These are phyloP conservation scores for Trypanosoma vivax DNA, from an alignment of 208 protist species.

Conservation along the genomic window DNA sequence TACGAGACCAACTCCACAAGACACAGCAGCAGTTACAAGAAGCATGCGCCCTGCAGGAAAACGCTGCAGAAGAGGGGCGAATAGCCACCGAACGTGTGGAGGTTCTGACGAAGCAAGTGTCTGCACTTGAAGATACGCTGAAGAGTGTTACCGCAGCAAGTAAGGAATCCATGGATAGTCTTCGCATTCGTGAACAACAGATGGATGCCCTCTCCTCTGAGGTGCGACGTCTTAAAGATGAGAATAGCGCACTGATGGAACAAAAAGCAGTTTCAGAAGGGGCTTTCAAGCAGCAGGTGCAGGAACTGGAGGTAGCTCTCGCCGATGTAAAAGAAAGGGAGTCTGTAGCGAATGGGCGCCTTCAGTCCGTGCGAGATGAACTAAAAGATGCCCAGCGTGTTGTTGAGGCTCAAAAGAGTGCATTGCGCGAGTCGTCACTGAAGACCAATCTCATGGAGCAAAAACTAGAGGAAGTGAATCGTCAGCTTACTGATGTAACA, in stretches of 20 bases:
- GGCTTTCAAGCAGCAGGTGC: conserved; percentile 10
- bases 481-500: conserved; percentile 3
- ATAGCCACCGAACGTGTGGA: background rate
- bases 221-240: conserved; percentile 11
- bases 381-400: background rate
- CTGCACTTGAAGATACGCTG: background rate
- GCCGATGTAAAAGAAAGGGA: background rate
- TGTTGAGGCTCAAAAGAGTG: conserved; percentile 2
- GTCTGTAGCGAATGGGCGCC: background rate
- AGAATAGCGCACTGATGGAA: conserved; percentile 20
- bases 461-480: conserved; percentile 7
- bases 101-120: background rate
- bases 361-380: conserved; percentile 3
- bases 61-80: conserved; percentile 10
- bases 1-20: conserved; percentile 16
- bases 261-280: background rate
- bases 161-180: conserved; percentile 10
- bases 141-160: background rate
- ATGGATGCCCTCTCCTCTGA: conserved; percentile 22
- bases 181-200: conserved; percentile 9
- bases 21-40: conserved; percentile 4
- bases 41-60: background rate
- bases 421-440: background rate
- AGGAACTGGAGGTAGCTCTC: conserved; percentile 8
- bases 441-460: conserved; percentile 10